phyloP scores from a whole-genome alignment of 2,329 filamentous ascomycete genomes.

The Pezicula radicicola region DNA sequence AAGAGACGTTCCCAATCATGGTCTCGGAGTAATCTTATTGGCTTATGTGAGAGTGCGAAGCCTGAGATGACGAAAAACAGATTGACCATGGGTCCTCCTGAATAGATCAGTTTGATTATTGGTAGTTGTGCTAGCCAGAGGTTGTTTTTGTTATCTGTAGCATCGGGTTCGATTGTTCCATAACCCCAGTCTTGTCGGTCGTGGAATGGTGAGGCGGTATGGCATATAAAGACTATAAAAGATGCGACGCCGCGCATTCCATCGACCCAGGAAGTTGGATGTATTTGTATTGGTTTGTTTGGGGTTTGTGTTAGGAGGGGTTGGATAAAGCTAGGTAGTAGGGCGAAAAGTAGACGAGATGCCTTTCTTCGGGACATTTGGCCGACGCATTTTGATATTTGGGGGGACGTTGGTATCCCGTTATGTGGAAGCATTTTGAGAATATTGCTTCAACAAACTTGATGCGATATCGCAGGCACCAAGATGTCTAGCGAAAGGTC shows the following conservation, averaged over 20 bases:
- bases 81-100: slow-evolving; percentile 41
- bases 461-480: too few relatives aligned
- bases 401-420: neutral
- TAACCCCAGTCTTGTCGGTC: slow-evolving; percentile 27
- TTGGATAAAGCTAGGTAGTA: neutral
- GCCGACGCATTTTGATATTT: neutral
- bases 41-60: slow-evolving; percentile 38
- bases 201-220: slow-evolving; percentile 20
- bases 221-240: slow-evolving; percentile 39
- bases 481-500: too few relatives aligned
- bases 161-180: slow-evolving; percentile 24
- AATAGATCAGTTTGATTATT: slow-evolving; percentile 35
- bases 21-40: slow-evolving; percentile 32
- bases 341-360: neutral
- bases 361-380: neutral
- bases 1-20: slow-evolving; percentile 30
- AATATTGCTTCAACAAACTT: neutral
- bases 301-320: neutral
- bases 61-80: slow-evolving; percentile 46
- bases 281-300: neutral
- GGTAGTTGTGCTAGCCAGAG: slow-evolving; percentile 34
- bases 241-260: slow-evolving; percentile 41
- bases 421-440: neutral
- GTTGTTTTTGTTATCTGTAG: slow-evolving; percentile 10
- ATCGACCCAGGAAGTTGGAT: slow-evolving; percentile 39